Evolutionary conservation across 2,329 filamentous ascomycete genomes (phyloP), one percentile per base, ranked within the genome.

Genomic region (Fusarium drepaniforme): DNA sequence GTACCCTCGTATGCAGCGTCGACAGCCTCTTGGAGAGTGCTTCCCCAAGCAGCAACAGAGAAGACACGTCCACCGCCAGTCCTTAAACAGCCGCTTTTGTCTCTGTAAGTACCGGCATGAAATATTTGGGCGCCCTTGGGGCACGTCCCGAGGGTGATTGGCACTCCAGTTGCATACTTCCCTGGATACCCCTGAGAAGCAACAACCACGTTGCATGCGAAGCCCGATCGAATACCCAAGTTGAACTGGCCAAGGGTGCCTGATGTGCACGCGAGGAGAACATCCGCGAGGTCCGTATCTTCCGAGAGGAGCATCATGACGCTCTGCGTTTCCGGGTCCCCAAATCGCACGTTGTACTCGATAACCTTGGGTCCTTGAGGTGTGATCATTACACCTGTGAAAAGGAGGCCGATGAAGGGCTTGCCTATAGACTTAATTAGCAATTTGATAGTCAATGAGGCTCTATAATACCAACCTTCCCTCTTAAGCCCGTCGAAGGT

Each of bases 311-410:
- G 86, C 3, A 93, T 91, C 16, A 98, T 86, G 25, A 97, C 87
- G 3, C 93, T 95, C 83, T 97, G 94, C 0, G 94, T 95, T 83
- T 97, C 95, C 1, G 95, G 95, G 79, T 97, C 95, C 46, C 95
- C 95, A 80, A 97, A 97, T 63, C 95, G 90, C 40, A 96, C 94
- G 78, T 97, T 97, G 85, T 97, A 97, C 83, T 97, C 95, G 57
- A 97, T 88, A 8, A 94, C 91, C 82, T 93, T 94, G 12, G 94
- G 91, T 1, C 95, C 94, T 46, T 86, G 82, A 74, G 91, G 89
- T 18, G 94, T 95, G 84, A 97, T 92, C 94, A 97, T 97, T 37
- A 97, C 84, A 8, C 95, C 96, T 1, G 93, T 95, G 83, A 95
- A 95, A 9, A 96, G 86, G 35, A 93, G 89, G 63, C 94, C 93